phyloP scores from a whole-genome alignment of 495 filamentous ascomycete species.

The Trichoderma asperelloides region DNA sequence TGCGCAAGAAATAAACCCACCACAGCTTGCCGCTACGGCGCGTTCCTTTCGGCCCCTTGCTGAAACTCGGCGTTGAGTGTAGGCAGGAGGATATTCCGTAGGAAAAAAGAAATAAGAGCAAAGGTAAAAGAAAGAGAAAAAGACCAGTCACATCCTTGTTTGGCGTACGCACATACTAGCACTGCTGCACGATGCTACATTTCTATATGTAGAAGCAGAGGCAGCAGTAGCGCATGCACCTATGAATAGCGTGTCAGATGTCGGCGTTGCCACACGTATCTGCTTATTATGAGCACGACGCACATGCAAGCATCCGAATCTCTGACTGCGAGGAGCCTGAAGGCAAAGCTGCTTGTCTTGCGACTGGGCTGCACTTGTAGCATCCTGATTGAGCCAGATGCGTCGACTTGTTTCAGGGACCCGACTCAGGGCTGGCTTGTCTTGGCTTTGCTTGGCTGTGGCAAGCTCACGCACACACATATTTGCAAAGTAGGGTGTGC shows the following conservation, averaged over 20 bases:
- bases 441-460: not conserved
- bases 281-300: not conserved
- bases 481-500: not conserved
- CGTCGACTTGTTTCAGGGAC: not conserved
- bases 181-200: not conserved
- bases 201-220: not conserved
- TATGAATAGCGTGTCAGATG: conserved; percentile 2
- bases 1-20: not conserved
- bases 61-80: not conserved
- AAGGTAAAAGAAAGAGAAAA: not conserved
- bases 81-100: not conserved
- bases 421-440: not conserved
- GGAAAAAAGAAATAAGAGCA: not conserved
- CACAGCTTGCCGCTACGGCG: not conserved
- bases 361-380: not conserved
- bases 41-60: conserved; percentile 7
- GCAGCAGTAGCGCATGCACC: not conserved
- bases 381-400: not conserved
- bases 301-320: not conserved
- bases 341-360: not conserved
- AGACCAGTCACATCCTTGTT: not conserved
- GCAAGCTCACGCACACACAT: not conserved
- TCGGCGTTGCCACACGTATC: not conserved
- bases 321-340: conserved; percentile 1
- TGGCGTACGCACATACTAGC: not conserved